These are phyloP conservation scores for Ascochyta pisi DNA, from an alignment of 2,329 filamentous ascomycete genomes.

Conservation along the genomic window DNA sequence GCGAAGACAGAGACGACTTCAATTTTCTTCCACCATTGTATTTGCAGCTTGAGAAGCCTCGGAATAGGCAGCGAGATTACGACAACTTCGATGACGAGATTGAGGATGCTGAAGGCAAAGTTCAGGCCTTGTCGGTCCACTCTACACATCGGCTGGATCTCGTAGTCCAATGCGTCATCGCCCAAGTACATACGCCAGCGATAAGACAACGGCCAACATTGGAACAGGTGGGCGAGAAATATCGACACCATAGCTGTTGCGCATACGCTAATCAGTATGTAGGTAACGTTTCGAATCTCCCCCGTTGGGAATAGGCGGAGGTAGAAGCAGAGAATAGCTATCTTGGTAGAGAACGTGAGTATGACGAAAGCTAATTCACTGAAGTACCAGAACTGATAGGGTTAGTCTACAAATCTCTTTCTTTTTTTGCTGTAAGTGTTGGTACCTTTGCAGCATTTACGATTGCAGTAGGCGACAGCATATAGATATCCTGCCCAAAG, in stretches of 20 bases:
- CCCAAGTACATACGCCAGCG: conserved; percentile 1
- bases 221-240: background rate
- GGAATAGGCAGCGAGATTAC: background rate
- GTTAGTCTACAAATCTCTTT: background rate
- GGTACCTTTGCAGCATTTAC: background rate
- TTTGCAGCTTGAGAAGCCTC: background rate
- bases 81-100: background rate
- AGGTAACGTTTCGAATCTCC: background rate
- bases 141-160: background rate
- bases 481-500: conserved; percentile 2
- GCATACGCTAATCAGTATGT: background rate
- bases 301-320: background rate
- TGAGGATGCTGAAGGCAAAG: background rate
- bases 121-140: conserved; percentile 1
- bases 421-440: background rate
- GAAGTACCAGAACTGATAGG: background rate
- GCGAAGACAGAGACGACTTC: conserved; percentile 1
- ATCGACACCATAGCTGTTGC: background rate
- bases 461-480: background rate
- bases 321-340: conserved; percentile 3
- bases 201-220: background rate
- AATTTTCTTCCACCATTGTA: conserved; percentile 2
- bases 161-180: background rate
- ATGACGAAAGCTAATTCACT: background rate
- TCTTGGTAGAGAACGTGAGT: conserved; percentile 1